Base-by-base conservation (phyloP, 768 basidiomycete genomes). In the Daedaleopsis sinensis region DNA sequence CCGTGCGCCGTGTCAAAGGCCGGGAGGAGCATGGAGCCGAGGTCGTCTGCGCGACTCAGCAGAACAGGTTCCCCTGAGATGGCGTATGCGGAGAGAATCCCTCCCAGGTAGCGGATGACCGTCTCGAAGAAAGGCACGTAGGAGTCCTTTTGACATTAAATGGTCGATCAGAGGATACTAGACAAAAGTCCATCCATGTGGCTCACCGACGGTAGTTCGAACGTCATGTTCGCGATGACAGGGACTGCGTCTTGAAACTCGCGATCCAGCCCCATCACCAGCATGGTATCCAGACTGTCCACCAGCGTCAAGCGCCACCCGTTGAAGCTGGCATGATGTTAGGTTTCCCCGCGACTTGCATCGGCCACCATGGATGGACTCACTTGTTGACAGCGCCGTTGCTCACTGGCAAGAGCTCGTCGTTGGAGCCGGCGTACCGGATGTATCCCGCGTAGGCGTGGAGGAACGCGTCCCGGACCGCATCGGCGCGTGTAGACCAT, bases 41-140 rank as follows among this genome's bases (percentile, higher is more conserved):
- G 84, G 57, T 95, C 90, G 49, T 92, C 85, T 1, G 95, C 92
- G 37, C 86, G 84, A 18, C 79, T 72, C 39, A 94, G 81, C 55
- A 91, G 80, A 2, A 89, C 68, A 1, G 75, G 68, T 57, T 94
- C 83, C 16, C 79, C 77, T 0, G 90, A 86, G 1, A 97, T 77
- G 5, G 94, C 87, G 68, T 94, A 89, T 0, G 91, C 93, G 2
- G 90, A 90, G 4, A 96, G 80, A 1, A 96, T 78, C 9, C 95
- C 95, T 6, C 94, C 95, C 1, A 97, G 84, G 68, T 95, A 90
- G 38, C 94, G 85, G 60, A 96, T 97, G 32, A 90, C 85, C 1
- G 93, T 95, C 77, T 95, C 90, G 61, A 92, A 91, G 72, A 87
- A 90, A 1, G 88, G 86, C 0, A 71, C 76, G 63, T 72, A 75